phyloP scores from a whole-genome alignment of 2,329 filamentous ascomycete genomes.

The Sclerotinia glacialis region DNA sequence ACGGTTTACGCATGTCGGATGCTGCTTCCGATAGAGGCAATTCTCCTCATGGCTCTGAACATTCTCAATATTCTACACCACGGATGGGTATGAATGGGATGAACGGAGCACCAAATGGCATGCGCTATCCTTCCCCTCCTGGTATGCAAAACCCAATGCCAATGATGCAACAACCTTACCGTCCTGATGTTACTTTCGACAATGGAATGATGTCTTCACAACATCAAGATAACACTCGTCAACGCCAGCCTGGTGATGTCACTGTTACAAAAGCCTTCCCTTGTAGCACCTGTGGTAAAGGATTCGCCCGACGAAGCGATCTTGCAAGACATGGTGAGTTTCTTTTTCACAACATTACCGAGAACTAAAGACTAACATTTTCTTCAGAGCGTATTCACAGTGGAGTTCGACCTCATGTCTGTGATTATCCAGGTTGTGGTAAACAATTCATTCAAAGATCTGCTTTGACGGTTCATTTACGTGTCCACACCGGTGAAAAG shows the following conservation, averaged over 20 bases:
- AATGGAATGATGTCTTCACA: constrained; percentile 31
- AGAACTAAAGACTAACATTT: constrained; percentile 20
- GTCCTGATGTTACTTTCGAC: constrained; percentile 35
- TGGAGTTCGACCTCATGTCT: constrained; percentile 85
- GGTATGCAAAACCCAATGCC: constrained; percentile 39
- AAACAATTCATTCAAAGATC: constrained; percentile 98
- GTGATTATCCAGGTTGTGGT: constrained; percentile 82
- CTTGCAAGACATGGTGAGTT: constrained; percentile 86
- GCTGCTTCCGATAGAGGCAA: constrained; percentile 39
- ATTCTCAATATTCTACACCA: constrained; percentile 39
- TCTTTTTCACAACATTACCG: background rate
- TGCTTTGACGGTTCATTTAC: constrained; percentile 89
- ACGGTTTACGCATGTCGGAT: constrained; percentile 38
- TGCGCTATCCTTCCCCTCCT: constrained; percentile 40
- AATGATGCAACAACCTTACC: constrained; percentile 40
- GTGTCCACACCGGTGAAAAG: constrained; percentile 97
- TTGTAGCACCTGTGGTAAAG: constrained; percentile 86
- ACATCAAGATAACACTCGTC: constrained; percentile 33
- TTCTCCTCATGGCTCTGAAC: constrained; percentile 41
- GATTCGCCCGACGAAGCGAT: constrained; percentile 90
- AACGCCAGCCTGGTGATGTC: constrained; percentile 27
- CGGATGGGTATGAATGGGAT: constrained; percentile 37
- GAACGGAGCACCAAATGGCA: constrained; percentile 34
- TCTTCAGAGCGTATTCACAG: constrained; percentile 86
- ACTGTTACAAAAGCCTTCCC: constrained; percentile 67